Percentiles rank a stretch among this genome's conserved stretches.
Evolutionary conservation across 495 filamentous ascomycete genomes (phyloP).

Genomic region (Penicillium tannophilum): DNA sequence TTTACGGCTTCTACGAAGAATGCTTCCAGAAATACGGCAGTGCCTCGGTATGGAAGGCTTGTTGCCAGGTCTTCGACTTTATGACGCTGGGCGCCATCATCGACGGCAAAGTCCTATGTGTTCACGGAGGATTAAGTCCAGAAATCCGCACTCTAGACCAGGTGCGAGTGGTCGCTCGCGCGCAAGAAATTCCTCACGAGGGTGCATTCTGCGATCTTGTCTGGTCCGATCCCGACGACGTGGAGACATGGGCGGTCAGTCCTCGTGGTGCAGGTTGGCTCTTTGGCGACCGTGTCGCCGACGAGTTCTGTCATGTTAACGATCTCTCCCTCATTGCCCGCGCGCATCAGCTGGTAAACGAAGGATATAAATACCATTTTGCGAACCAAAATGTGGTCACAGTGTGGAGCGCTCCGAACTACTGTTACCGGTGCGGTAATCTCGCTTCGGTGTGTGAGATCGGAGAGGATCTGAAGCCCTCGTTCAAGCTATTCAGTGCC

Average conservation of each 20-base stretch:
- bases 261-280: conserved; percentile 95
- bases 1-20: conserved; percentile 99
- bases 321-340: conserved; percentile 91
- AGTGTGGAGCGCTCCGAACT: conserved; percentile 98
- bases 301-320: conserved; percentile 99
- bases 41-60: conserved; percentile 98
- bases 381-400: conserved; percentile 95
- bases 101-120: conserved; percentile 94
- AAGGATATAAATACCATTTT: conserved; percentile 99
- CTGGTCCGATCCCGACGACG: conserved; percentile 97
- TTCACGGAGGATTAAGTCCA: conserved; percentile 94
- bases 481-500: conserved; percentile 93
- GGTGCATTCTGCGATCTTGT: conserved; percentile 98
- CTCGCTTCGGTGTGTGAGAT: conserved; percentile 97
- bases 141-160: conserved; percentile 97
- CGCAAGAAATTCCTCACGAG: conserved; percentile 97
- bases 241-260: conserved; percentile 96
- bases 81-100: conserved; percentile 94
- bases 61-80: conserved; percentile 99
- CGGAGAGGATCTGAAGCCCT: conserved; percentile 76
- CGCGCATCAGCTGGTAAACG: conserved; percentile 95
- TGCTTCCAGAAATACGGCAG: conserved; percentile 98
- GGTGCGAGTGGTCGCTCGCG: conserved; percentile 93
- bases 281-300: conserved; percentile 95
- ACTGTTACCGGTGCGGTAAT: conserved; percentile 98